Evolutionary conservation across 78 protist species (phyloP).

Genomic region (Speleostelium caveatum): DNA sequence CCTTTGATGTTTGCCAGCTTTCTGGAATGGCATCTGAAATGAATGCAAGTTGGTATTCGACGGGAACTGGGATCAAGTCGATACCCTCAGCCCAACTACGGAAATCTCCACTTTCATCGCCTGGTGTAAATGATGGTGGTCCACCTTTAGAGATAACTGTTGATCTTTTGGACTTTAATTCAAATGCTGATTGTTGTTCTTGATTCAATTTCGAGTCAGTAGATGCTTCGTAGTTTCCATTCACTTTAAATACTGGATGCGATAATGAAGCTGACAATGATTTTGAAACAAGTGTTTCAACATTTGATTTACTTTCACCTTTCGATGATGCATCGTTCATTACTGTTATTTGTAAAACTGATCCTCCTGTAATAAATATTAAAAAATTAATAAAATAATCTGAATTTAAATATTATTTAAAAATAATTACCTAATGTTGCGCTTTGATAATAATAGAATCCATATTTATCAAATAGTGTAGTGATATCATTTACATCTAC

Average conservation of each 20-base stretch:
- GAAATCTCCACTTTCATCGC: not conserved
- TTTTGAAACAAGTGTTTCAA: not conserved
- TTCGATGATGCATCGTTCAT: not conserved
- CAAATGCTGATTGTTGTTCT: not conserved
- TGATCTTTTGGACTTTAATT: not conserved
- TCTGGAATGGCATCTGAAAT: not conserved
- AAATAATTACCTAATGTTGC: not conserved
- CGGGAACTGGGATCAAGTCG: constrained; percentile 21
- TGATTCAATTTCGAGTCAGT: not conserved
- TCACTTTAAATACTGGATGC: not conserved
- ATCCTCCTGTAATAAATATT: too few species aligned
- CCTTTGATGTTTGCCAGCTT: not conserved
- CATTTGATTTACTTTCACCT: not conserved
- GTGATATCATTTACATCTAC: not conserved
- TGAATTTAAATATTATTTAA: too few species aligned
- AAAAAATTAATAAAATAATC: too few species aligned
- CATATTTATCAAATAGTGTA: not conserved
- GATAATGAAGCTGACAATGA: not conserved
- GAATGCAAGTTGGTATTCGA: not conserved
- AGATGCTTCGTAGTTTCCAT: not conserved
- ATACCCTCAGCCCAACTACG: not conserved
- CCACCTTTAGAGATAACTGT: constrained; percentile 1
- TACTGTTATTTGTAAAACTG: not conserved
- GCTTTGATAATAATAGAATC: not conserved
- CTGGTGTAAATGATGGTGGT: constrained; percentile 10